Conservation (phyloP, 2,329 filamentous ascomycete species). For the Botrytis byssoidea region DNA sequence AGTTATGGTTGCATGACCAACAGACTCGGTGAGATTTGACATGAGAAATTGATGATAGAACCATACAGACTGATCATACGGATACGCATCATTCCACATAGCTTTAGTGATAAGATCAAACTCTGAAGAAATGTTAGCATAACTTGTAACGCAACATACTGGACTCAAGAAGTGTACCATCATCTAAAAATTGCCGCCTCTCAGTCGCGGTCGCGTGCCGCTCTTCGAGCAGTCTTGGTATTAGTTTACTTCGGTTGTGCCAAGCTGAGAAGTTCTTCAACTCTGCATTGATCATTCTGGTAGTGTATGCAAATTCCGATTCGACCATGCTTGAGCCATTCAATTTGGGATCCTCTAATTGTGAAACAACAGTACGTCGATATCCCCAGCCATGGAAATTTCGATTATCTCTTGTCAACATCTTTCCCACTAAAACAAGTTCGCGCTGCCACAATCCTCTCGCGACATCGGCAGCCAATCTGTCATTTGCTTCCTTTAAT, state of each 20-base stretch:
- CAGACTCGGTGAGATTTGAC: slow-evolving; percentile 58
- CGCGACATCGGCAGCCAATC: slow-evolving; percentile 57
- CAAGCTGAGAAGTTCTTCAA: slow-evolving; percentile 97
- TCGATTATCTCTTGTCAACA: slow-evolving; percentile 80
- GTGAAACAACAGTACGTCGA: slow-evolving; percentile 72
- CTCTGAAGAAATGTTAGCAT: slow-evolving; percentile 51
- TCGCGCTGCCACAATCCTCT: slow-evolving; percentile 79
- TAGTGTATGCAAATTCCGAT: slow-evolving; percentile 84
- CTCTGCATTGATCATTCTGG: slow-evolving; percentile 78
- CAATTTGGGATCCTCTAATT: slow-evolving; percentile 62
- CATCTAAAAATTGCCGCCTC: slow-evolving; percentile 68
- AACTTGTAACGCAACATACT: not conserved
- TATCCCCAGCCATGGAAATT: slow-evolving; percentile 99
- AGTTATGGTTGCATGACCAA: slow-evolving; percentile 57
- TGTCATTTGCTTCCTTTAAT: slow-evolving; percentile 65
- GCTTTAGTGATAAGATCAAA: slow-evolving; percentile 72
- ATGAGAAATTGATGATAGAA: slow-evolving; percentile 93
- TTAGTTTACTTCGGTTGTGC: slow-evolving; percentile 86
- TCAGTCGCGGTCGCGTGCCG: slow-evolving; percentile 61
- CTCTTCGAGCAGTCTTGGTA: slow-evolving; percentile 72
- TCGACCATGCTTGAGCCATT: slow-evolving; percentile 66
- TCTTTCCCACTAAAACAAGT: slow-evolving; percentile 77
- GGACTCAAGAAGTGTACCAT: slow-evolving; percentile 48
- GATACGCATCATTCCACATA: slow-evolving; percentile 68
- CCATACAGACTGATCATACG: slow-evolving; percentile 94